Conservation (phyloP, 2,329 filamentous ascomycete species). For the Chaetomiaceae sp. region DNA sequence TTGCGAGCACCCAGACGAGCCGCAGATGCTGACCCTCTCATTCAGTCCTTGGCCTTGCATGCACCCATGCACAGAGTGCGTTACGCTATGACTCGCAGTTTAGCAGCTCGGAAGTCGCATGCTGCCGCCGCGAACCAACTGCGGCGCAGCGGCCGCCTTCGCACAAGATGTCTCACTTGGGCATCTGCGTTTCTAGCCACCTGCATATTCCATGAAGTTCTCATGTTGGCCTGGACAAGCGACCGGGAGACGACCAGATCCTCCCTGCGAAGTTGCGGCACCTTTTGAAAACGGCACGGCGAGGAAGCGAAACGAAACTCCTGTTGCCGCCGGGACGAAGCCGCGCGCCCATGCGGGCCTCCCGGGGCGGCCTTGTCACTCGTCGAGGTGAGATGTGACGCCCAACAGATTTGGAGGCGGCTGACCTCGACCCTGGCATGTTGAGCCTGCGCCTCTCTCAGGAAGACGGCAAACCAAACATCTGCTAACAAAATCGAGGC, state of each 20-base stretch:
- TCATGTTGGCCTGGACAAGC: constrained; percentile 13
- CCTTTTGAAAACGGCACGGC: not conserved
- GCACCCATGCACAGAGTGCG: constrained; percentile 5
- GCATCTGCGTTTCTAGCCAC: too few species aligned
- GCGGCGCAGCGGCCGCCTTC: constrained; percentile 10
- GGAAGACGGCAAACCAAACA: not conserved
- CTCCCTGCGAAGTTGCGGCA: constrained; percentile 11
- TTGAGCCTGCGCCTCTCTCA: constrained; percentile 13
- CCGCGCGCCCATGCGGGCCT: constrained; percentile 4
- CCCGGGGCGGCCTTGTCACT: constrained; percentile 9
- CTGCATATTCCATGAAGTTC: too few species aligned
- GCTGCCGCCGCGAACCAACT: constrained; percentile 6
- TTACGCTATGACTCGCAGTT: constrained; percentile 13
- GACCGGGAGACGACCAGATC: constrained; percentile 6
- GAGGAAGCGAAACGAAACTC: constrained; percentile 14
- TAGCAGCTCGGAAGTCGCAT: not conserved
- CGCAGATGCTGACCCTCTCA: constrained; percentile 4
- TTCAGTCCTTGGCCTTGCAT: constrained; percentile 11
- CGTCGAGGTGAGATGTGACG: constrained; percentile 7
- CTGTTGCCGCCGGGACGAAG: constrained; percentile 6
- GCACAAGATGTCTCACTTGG: constrained; percentile 8
- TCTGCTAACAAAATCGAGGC: constrained; percentile 2
- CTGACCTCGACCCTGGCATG: not conserved
- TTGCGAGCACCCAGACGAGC: not conserved
- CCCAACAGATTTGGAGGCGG: constrained; percentile 5